Evolutionary conservation across 164 flowering plant species (phyloP), one percentile per base, ranked within the genome.

Genomic region (Pachysandra terminalis): DNA sequence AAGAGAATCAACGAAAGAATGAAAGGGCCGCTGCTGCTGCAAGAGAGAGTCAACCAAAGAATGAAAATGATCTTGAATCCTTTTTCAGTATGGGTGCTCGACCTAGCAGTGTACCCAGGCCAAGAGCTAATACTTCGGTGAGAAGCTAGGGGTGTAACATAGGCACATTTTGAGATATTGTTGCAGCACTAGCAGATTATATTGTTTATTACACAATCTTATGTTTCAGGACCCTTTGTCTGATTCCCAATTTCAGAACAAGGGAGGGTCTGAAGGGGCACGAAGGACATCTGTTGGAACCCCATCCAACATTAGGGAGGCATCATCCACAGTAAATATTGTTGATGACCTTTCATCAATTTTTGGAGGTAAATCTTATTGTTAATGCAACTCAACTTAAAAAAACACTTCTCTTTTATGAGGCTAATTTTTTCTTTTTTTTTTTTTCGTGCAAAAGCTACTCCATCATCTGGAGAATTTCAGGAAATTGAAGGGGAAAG

Each of bases 21-120:
- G 93, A 83, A 48, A 71, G 37, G 37, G 7, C 37, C 7, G 37
- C 37, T 32, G 5, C 37, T 32, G 82, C 87, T 71, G 81, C 94
- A 51, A 87, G 82, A 74, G 81, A 76, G 53, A 93, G 69, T 76
- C 93, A 88, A 65, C 87, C 81, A 56, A 86, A 80, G 70, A 81
- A 73, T 73, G 93, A 83, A 40, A 71, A 81, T 83, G 97, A 91
- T 74, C 86, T 91, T 48, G 97, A 91, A 32, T 84, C 96, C n/a
- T 84, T 90, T 74, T 91, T 91, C 68, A 70, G 81, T 68, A 79
- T 83, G 87, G 83, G 95, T 76, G 63, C 81, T 65, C 84, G 95
- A 67, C 83, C 99, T 16, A 89, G 77, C 79, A 93, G 98, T 88
- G 99, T 87, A 35, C 97, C 98, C 26, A 84, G 82, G 74, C 81